Conservation (phyloP, 1,284 basidiomycete genomes). For the Boletus nobilissimus region DNA sequence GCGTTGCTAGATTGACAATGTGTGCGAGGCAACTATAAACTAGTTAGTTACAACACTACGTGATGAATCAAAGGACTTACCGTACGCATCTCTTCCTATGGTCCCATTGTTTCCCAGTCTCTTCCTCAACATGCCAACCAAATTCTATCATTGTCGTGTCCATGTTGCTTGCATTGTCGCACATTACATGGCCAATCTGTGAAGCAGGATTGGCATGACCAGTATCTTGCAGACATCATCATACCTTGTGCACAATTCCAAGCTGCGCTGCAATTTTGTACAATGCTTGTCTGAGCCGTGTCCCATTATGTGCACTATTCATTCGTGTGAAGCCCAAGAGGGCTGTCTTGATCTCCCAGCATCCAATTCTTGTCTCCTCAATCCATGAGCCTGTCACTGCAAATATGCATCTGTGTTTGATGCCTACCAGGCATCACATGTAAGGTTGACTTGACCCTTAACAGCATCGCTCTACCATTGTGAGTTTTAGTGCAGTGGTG, state of each 20-base stretch:
- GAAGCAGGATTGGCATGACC: not conserved
- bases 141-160: no score
- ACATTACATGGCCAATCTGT: no score
- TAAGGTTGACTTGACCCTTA: not conserved
- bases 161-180: no score
- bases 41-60: not conserved
- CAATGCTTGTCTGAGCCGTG: not conserved
- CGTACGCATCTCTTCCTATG: not conserved
- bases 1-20: not conserved
- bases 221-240: not conserved
- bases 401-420: not conserved
- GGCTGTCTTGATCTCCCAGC: not conserved
- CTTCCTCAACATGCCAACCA: not conserved
- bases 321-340: not conserved
- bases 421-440: not conserved
- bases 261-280: not conserved
- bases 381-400: not conserved
- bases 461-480: not conserved
- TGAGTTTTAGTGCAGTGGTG: no score
- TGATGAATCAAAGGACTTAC: not conserved
- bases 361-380: not conserved
- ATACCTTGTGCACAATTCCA: not conserved
- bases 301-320: not conserved
- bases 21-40: not conserved
- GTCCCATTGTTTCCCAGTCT: not conserved